A percentile compares a stretch with the other conserved stretches of the same genome.
These are phyloP conservation scores for Echium plantagineum DNA, from an alignment of 257 asterid genomes.

Conservation along the genomic window DNA sequence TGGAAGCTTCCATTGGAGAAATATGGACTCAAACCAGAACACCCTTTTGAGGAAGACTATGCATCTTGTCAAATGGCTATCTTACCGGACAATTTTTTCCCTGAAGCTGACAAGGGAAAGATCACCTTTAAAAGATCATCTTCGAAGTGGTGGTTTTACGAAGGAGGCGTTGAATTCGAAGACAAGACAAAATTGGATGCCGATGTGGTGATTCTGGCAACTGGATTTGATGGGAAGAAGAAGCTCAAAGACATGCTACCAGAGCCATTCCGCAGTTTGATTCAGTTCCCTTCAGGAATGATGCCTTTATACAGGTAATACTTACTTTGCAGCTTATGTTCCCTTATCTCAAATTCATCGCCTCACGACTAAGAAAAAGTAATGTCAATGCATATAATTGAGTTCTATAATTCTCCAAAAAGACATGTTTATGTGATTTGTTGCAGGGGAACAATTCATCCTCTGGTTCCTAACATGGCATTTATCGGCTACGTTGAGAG, in stretches of 20 bases:
- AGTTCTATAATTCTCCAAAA: neutral
- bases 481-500: conserved; percentile 83
- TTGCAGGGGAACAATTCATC: conserved; percentile 78
- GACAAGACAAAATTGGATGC: conserved; percentile 61
- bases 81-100: conserved; percentile 70
- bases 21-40: conserved; percentile 75
- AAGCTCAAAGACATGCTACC: conserved; percentile 61
- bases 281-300: conserved; percentile 60
- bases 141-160: conserved; percentile 63
- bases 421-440: neutral
- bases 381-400: too few species aligned
- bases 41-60: conserved; percentile 85
- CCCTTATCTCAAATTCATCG: too few species aligned
- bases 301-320: conserved; percentile 80
- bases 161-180: conserved; percentile 65
- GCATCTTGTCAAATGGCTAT: conserved; percentile 96
- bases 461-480: conserved; percentile 76
- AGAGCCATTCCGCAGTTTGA: conserved; percentile 53
- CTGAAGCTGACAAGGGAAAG: conserved; percentile 68
- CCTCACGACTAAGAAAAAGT: too few species aligned
- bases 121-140: conserved; percentile 46
- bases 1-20: conserved; percentile 81
- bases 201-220: conserved; percentile 73
- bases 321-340: neutral
- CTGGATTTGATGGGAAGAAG: conserved; percentile 71